Evolutionary conservation across 208 protist genomes (phyloP).

Genomic region (Novymonas esmeraldas): DNA sequence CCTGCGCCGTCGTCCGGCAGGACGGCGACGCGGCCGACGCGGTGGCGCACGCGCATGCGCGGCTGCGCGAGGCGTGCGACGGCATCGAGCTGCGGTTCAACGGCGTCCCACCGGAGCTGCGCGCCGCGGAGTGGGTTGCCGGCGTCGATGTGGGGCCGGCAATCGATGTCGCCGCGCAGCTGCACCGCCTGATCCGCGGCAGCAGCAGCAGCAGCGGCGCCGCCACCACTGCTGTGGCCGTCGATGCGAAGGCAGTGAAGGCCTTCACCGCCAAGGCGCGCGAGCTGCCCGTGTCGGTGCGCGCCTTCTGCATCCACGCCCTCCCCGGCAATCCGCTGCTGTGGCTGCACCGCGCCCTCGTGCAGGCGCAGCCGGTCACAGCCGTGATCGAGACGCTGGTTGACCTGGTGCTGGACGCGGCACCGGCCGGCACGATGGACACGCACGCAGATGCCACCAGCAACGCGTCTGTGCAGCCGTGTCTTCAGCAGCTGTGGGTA

Average conservation of each 20-base stretch:
- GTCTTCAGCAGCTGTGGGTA: slow-evolving; percentile 34
- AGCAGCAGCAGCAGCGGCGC: neutral
- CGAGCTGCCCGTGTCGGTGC: slow-evolving; percentile 18
- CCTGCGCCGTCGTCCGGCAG: slow-evolving; percentile 13
- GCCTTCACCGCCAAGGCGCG: slow-evolving; percentile 7
- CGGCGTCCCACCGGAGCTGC: slow-evolving; percentile 11
- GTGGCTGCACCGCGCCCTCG: slow-evolving; percentile 14
- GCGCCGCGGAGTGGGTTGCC: slow-evolving; percentile 17
- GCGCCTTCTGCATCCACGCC: slow-evolving; percentile 33
- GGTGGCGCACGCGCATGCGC: slow-evolving; percentile 2
- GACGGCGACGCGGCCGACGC: slow-evolving; percentile 5
- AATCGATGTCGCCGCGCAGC: slow-evolving; percentile 5
- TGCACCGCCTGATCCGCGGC: slow-evolving; percentile 15
- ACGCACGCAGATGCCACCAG: neutral
- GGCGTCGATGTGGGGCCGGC: slow-evolving; percentile 2
- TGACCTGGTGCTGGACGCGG: slow-evolving; percentile 14
- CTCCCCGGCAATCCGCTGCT: slow-evolving; percentile 29
- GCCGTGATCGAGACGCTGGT: slow-evolving; percentile 17
- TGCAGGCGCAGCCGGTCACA: slow-evolving; percentile 4
- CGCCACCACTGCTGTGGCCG: no score
- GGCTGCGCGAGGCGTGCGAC: slow-evolving; percentile 15
- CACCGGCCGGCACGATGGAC: neutral
- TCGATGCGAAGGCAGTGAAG: slow-evolving; percentile 10
- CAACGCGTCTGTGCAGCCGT: slow-evolving; percentile 26
- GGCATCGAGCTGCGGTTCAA: slow-evolving; percentile 7